Evolutionary conservation across 345 rosid genomes (phyloP).

Genomic region (Ceriops decandra): DNA sequence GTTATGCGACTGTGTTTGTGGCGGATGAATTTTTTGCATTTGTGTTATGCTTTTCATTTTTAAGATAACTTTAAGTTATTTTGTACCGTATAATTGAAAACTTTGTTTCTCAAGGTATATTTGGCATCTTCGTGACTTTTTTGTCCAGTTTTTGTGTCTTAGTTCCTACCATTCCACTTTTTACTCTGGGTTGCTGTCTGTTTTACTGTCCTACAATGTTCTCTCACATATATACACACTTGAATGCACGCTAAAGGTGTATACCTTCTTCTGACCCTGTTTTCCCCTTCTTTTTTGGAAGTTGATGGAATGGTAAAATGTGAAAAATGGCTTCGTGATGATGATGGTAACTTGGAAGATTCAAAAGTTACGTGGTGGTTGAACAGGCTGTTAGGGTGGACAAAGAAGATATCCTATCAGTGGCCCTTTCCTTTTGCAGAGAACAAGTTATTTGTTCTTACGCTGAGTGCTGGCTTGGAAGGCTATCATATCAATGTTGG

Average conservation of each 20-base stretch:
- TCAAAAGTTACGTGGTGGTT: conserved; percentile 84
- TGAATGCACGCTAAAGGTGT: no score
- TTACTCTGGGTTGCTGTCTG: no score
- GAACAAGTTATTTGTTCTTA: conserved; percentile 75
- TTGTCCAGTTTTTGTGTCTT: not conserved
- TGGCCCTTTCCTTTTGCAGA: conserved; percentile 88
- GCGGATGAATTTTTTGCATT: no score
- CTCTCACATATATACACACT: no score
- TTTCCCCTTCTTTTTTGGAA: conserved; percentile 22
- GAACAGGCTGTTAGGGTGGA: conserved; percentile 66
- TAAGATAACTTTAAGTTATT: no score
- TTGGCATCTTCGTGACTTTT: not conserved
- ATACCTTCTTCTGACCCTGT: no score
- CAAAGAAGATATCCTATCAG: conserved; percentile 57
- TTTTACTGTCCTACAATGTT: no score
- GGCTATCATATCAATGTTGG: conserved; percentile 85
- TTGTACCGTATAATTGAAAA: no score
- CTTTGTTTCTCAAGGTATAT: not conserved
- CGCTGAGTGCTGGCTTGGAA: conserved; percentile 85
- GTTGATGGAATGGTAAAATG: conserved; percentile 90
- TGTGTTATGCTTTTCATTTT: no score
- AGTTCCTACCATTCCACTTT: no score
- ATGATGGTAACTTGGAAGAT: conserved; percentile 54
- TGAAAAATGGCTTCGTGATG: conserved; percentile 90
- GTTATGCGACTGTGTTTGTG: no score